Evolutionary conservation across 1,284 basidiomycete species (phyloP).

Genomic region (Retiboletus flavoniger): DNA sequence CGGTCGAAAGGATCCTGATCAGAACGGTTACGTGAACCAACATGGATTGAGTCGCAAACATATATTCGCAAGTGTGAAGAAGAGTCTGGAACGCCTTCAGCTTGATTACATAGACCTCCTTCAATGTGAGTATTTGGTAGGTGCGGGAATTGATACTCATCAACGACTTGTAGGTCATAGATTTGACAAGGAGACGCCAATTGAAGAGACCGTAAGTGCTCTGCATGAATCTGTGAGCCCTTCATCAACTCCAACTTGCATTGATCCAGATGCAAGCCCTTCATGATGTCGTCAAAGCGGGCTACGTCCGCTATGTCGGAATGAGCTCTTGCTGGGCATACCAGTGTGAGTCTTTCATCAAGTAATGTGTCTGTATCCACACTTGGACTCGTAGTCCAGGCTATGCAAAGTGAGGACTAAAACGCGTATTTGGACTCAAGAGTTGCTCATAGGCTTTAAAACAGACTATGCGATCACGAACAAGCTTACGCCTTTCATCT

Average conservation of each 20-base stretch:
- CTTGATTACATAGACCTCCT: conserved; percentile 71
- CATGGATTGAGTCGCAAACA: conserved; percentile 58
- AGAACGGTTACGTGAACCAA: conserved; percentile 58
- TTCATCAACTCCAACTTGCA: background rate
- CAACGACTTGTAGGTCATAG: conserved; percentile 23
- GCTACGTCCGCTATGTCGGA: conserved; percentile 58
- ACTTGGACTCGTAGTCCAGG: conserved; percentile 28
- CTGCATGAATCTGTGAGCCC: background rate
- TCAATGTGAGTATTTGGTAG: conserved; percentile 43
- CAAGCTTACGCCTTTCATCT: conserved; percentile 52
- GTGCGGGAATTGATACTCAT: background rate
- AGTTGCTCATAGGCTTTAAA: conserved; percentile 1
- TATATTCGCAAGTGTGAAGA: conserved; percentile 73
- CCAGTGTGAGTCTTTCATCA: conserved; percentile 31
- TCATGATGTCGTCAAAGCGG: conserved; percentile 53
- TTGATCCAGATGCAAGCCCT: conserved; percentile 52
- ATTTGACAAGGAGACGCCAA: conserved; percentile 34
- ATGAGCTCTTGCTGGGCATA: conserved; percentile 47
- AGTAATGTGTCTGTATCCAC: background rate
- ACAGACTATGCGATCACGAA: conserved; percentile 38
- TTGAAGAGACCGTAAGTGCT: conserved; percentile 33
- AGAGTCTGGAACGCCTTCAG: conserved; percentile 62
- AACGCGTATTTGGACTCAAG: background rate
- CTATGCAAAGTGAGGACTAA: conserved; percentile 36
- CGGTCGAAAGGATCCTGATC: conserved; percentile 33